Conservation (phyloP, 495 filamentous ascomycete species). For the Penicillium paxilli region DNA sequence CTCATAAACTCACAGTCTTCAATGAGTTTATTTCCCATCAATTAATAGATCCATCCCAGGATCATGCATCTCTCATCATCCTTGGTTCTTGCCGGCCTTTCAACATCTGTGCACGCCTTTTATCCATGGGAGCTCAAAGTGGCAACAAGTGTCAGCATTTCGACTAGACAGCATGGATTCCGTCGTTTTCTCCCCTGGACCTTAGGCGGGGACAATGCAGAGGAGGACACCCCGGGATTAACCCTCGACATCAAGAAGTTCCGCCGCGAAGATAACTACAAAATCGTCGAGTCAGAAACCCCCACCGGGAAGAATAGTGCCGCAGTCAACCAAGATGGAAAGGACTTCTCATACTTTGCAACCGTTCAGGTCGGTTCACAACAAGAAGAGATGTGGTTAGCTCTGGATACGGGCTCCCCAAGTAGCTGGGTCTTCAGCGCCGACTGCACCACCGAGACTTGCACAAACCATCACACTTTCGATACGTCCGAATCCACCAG, state of each 20-base stretch:
- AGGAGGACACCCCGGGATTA: slow-evolving; percentile 17
- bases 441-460: slow-evolving; percentile 60
- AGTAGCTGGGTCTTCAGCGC: slow-evolving; percentile 78
- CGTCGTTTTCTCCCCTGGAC: slow-evolving; percentile 41
- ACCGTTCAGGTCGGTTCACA: slow-evolving; percentile 65
- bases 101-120: slow-evolving; percentile 32
- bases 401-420: slow-evolving; percentile 76
- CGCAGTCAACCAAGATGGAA: slow-evolving; percentile 71
- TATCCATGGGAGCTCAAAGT: slow-evolving; percentile 32
- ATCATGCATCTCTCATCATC: slow-evolving; percentile 40
- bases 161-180: slow-evolving; percentile 7
- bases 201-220: slow-evolving; percentile 8
- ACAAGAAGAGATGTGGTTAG: slow-evolving; percentile 64
- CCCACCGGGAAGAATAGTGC: slow-evolving; percentile 58
- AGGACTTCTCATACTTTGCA: slow-evolving; percentile 77
- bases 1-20: background rate
- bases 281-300: slow-evolving; percentile 53
- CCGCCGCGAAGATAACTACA: slow-evolving; percentile 52
- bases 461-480: slow-evolving; percentile 66
- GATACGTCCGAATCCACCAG: slow-evolving; percentile 59
- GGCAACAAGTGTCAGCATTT: slow-evolving; percentile 1
- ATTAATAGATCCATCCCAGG: slow-evolving; percentile 23
- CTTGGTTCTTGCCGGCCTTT: slow-evolving; percentile 27
- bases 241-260: slow-evolving; percentile 35
- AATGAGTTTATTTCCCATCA: background rate